A percentile compares a stretch with the other conserved stretches of the same genome.
Evolutionary conservation across 2,329 filamentous ascomycete species (phyloP).

Genomic region (Trichoderma sp.): DNA sequence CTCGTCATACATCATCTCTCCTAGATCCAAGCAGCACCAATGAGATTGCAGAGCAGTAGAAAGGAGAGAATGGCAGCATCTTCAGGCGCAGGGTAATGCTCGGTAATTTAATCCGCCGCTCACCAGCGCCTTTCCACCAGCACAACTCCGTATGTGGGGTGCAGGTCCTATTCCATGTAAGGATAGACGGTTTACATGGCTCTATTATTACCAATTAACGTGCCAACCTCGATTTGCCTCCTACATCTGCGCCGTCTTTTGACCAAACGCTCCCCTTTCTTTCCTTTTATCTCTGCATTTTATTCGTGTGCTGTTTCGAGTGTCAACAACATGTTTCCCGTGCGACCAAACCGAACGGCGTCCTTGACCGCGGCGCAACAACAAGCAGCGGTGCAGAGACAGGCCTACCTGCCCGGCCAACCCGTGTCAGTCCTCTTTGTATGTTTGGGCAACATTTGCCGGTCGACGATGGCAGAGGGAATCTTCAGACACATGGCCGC

Average conservation of each 20-base stretch:
- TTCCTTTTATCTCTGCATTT: background rate
- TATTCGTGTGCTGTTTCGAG: background rate
- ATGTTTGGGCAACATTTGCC: conserved; percentile 95
- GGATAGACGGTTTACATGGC: background rate
- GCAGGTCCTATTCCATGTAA: conserved; percentile 5
- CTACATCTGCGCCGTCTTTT: background rate
- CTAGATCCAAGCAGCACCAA: background rate
- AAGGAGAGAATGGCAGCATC: conserved; percentile 10
- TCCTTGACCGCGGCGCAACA: conserved; percentile 8
- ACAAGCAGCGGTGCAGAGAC: conserved; percentile 10
- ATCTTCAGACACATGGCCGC: conserved; percentile 77
- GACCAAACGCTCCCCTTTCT: background rate
- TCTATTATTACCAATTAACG: conserved; percentile 12
- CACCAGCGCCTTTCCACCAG: conserved; percentile 15
- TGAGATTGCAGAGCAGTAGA: background rate
- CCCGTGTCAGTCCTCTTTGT: conserved; percentile 83
- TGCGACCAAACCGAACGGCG: conserved; percentile 20
- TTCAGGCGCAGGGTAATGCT: conserved; percentile 21
- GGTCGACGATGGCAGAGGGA: conserved; percentile 93
- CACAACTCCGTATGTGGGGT: conserved; percentile 8
- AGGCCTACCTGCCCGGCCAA: conserved; percentile 42
- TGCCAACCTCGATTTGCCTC: background rate
- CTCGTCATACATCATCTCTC: conserved; percentile 3
- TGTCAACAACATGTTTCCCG: conserved; percentile 21
- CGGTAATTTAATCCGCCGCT: conserved; percentile 24